Percentiles rank a stretch among this genome's conserved stretches.
phyloP scores from a whole-genome alignment of 306 rosid species.

The Abrus precatorius region DNA sequence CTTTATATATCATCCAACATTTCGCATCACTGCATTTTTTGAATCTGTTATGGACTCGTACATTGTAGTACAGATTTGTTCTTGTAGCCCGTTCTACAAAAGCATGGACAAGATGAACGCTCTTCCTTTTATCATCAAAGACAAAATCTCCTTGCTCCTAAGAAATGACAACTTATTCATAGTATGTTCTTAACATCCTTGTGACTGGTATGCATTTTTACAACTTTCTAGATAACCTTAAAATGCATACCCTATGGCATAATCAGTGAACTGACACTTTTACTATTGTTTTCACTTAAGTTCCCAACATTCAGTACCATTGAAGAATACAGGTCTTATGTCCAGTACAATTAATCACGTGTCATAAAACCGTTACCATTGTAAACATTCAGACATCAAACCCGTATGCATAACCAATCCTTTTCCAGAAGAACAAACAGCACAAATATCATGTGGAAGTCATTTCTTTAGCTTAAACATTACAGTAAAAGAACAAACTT shows the following conservation, averaged over 20 bases:
- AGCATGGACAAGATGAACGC: neutral
- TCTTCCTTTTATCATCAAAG: conserved; percentile 17
- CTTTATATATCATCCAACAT: neutral
- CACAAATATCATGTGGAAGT: neutral
- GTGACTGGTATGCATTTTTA: neutral
- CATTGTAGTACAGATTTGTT: neutral
- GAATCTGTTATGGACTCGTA: neutral
- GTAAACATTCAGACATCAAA: neutral
- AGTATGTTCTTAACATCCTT: neutral
- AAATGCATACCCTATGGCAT: neutral
- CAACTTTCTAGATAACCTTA: neutral
- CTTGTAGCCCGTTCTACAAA: neutral
- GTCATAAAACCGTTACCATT: neutral
- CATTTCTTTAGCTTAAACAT: conserved; percentile 26
- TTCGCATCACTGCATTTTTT: neutral
- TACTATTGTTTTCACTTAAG: conserved; percentile 1
- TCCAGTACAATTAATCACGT: neutral
- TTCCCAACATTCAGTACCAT: neutral
- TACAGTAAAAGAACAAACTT: conserved; percentile 30
- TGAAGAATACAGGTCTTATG: neutral
- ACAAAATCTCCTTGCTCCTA: conserved; percentile 6
- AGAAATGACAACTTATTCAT: conserved; percentile 18
- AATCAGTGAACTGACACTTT: conserved; percentile 10
- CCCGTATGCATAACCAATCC: neutral
- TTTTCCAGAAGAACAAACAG: neutral